A percentile compares a stretch with the other conserved stretches of the same genome.
Evolutionary conservation across 208 protist genomes (phyloP).

Genomic region (Spongospora subterranea): DNA sequence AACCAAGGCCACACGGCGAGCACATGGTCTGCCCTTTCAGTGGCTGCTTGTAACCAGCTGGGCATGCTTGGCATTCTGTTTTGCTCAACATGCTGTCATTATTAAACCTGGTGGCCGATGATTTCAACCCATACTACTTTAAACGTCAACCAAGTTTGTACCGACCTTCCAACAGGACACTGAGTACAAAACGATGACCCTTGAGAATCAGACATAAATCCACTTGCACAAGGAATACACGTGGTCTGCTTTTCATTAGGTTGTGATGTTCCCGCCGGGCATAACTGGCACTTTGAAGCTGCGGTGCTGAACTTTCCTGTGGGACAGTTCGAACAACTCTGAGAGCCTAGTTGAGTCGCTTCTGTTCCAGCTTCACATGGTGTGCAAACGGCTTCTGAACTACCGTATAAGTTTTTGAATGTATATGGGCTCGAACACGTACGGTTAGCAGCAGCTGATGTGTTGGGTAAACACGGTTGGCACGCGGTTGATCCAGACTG

Average conservation of each 20-base stretch:
- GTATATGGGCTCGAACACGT: not conserved
- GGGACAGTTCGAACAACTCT: not conserved
- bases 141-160: not conserved
- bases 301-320: not conserved
- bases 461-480: not conserved
- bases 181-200: not conserved
- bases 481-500: not conserved
- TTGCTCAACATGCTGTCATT: not conserved
- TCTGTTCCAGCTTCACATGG: not conserved
- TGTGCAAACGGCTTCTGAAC: not conserved
- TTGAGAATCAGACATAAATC: not conserved
- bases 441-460: not conserved
- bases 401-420: not conserved
- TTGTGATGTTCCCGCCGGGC: slow-evolving; percentile 9
- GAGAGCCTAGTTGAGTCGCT: not conserved
- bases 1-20: not conserved
- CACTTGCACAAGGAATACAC: not conserved
- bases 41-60: not conserved
- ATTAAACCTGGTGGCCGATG: not conserved
- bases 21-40: not conserved
- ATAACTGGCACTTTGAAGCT: slow-evolving; percentile 9
- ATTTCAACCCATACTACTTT: not conserved
- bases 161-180: not conserved
- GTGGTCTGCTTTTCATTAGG: not conserved
- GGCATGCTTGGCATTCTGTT: not conserved